Percentiles rank a stretch among this genome's conserved stretches.
Evolutionary conservation across 805 yeast genomes (phyloP).

Genomic region (Zygosaccharomyces siamensis): DNA sequence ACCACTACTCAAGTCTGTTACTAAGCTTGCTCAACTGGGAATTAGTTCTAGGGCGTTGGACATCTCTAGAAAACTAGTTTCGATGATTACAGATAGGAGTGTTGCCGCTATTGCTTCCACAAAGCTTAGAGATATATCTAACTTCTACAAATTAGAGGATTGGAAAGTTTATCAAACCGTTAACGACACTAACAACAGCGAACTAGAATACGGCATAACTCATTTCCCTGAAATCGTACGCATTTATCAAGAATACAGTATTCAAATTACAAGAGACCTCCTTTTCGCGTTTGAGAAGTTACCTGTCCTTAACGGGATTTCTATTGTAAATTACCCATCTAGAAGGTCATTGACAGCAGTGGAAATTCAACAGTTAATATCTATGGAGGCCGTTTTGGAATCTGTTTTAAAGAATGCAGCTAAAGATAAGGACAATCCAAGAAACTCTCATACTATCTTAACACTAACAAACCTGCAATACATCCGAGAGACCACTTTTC

Average conservation of each 20-base stretch:
- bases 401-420: constrained; percentile 40
- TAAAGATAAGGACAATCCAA: constrained; percentile 37
- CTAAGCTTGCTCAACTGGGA: constrained; percentile 42
- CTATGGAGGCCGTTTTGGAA: constrained; percentile 45
- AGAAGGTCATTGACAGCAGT: constrained; percentile 36
- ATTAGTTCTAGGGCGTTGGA: constrained; percentile 39
- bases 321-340: constrained; percentile 36
- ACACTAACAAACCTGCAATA: constrained; percentile 52
- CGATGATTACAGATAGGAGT: constrained; percentile 40
- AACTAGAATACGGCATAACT: constrained; percentile 35
- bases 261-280: constrained; percentile 33
- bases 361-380: constrained; percentile 39
- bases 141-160: constrained; percentile 38
- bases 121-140: constrained; percentile 48
- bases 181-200: constrained; percentile 8
- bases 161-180: constrained; percentile 35
- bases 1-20: constrained; percentile 39
- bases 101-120: constrained; percentile 45
- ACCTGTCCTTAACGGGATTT: constrained; percentile 35
- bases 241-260: constrained; percentile 33
- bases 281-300: constrained; percentile 34
- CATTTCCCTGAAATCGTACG: constrained; percentile 36
- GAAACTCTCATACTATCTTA: constrained; percentile 44
- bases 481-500: constrained; percentile 44
- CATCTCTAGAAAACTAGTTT: constrained; percentile 35